Evolutionary conservation across 768 basidiomycete genomes (phyloP), one percentile per base, ranked within the genome.

Genomic region (Sporobolomyces pararoseus): DNA sequence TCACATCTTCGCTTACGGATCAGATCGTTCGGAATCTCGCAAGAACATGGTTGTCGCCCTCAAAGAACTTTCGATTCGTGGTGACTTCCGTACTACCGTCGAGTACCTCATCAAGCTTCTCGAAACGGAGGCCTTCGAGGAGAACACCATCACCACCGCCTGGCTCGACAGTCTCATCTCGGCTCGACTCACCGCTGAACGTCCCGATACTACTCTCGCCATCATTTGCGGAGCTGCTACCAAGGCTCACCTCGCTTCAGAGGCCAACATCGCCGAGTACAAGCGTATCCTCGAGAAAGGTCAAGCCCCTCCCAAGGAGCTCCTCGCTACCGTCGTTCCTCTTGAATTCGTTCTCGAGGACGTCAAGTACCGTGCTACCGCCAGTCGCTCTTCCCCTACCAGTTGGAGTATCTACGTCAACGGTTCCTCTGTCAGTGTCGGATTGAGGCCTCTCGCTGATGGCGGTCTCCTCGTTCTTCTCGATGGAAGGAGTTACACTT

Each of bases 11-110:
- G 96, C 74, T 42, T 97, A 97, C 76, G 96, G 96, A 61, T 89
- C 94, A 80, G 95, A 98, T 78, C 90, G 96, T 74, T 83, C 86
- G 69, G 94, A 98, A 80, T 90, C 89, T 76, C 81, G 96, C 77
- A 99, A 99, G 84, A 98, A 98, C 79, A 99, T 99, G 95, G 95
- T 99, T 70, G 89, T 99, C 74, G 96, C 96, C 3, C 82, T 99
- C 76, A 98, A 98, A 82, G 96, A 98, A 80, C 83, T 98, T 73
- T 93, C 91, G 80, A 99, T 99, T 79, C 91, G 96, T 75, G 96
- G 96, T 66, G 96, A 99, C 80, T 99, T 99, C 84, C 83, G 96
- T 72, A 96, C 93, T 19, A 99, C 96, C 0, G 96, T 98, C 77
- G 96, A 99, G 80, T 99, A 99, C 80, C 87, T 96, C 74, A 98